A percentile compares a stretch with the other conserved stretches of the same genome.
Conservation (phyloP, 2,329 filamentous ascomycete genomes). For the Colletotrichum lindemuthianum region DNA sequence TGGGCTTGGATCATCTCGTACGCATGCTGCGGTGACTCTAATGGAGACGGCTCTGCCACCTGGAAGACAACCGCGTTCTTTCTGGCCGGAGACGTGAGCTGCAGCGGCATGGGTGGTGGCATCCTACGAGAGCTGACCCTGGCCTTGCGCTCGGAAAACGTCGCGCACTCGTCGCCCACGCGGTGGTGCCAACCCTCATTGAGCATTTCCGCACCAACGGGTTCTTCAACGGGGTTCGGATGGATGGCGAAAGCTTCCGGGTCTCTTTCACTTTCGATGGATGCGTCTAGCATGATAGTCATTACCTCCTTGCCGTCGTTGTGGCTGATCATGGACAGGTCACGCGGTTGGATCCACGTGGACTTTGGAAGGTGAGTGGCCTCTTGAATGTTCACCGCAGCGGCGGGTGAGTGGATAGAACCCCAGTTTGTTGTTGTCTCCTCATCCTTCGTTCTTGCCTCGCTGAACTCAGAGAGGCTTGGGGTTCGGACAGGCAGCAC, state of each 20-base stretch:
- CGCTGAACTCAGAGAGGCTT: slow-evolving; percentile 47
- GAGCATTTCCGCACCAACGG: slow-evolving; percentile 28
- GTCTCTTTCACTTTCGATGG: slow-evolving; percentile 38
- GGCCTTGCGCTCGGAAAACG: slow-evolving; percentile 65
- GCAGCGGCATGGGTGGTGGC: slow-evolving; percentile 66
- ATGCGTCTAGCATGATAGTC: slow-evolving; percentile 56
- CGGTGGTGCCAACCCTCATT: slow-evolving; percentile 62
- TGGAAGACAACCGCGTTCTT: slow-evolving; percentile 56
- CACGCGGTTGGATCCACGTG: slow-evolving; percentile 50
- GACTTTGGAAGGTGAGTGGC: slow-evolving; percentile 53
- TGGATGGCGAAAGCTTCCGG: slow-evolving; percentile 13
- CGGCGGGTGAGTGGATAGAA: slow-evolving; percentile 60
- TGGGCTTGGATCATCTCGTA: slow-evolving; percentile 62
- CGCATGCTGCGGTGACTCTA: slow-evolving; percentile 62
- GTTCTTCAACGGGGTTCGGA: slow-evolving; percentile 40
- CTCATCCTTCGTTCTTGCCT: slow-evolving; percentile 49
- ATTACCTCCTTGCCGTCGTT: slow-evolving; percentile 50
- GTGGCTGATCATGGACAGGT: slow-evolving; percentile 30
- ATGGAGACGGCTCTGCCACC: slow-evolving; percentile 60
- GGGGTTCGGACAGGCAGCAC: slow-evolving; percentile 55
- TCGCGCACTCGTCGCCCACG: slow-evolving; percentile 66
- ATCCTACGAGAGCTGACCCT: slow-evolving; percentile 59
- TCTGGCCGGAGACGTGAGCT: slow-evolving; percentile 54
- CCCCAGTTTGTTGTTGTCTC: slow-evolving; percentile 59
- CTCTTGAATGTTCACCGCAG: slow-evolving; percentile 55